Evolutionary conservation across 176 grass and related monocot species (phyloP).

Genomic region (Paspalum vaginatum): DNA sequence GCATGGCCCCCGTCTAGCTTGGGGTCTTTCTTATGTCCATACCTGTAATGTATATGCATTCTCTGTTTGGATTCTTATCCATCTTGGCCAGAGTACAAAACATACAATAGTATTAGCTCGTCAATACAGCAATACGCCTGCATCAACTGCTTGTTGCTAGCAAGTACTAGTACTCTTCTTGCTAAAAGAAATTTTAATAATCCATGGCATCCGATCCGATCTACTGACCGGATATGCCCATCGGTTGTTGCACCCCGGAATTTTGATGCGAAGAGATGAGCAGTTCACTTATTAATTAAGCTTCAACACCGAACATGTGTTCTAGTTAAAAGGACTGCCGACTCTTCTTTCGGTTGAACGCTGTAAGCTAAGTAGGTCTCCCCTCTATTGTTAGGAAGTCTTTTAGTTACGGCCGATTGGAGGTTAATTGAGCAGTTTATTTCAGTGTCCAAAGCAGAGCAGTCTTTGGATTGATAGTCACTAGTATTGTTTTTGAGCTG

Average conservation of each 20-base stretch:
- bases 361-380: too few species aligned
- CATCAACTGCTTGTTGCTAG: too few species aligned
- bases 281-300: too few species aligned
- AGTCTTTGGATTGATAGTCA: too few species aligned
- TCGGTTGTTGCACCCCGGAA: too few species aligned
- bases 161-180: too few species aligned
- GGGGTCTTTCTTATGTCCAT: constrained; percentile 39
- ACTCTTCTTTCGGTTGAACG: not conserved
- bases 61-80: not conserved
- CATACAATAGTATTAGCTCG: not conserved
- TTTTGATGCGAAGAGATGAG: too few species aligned
- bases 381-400: not conserved
- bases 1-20: constrained; percentile 28
- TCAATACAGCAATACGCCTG: not conserved
- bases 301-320: too few species aligned
- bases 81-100: not conserved
- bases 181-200: too few species aligned
- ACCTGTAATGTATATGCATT: not conserved
- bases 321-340: not conserved
- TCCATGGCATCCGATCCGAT: too few species aligned
- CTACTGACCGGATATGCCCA: too few species aligned
- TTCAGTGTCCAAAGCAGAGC: not conserved
- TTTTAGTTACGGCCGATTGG: not conserved
- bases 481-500: too few species aligned
- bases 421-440: not conserved